phyloP scores from a whole-genome alignment of 1,139 yeast genomes.

The Kurtzmaniella quercitrusa region DNA sequence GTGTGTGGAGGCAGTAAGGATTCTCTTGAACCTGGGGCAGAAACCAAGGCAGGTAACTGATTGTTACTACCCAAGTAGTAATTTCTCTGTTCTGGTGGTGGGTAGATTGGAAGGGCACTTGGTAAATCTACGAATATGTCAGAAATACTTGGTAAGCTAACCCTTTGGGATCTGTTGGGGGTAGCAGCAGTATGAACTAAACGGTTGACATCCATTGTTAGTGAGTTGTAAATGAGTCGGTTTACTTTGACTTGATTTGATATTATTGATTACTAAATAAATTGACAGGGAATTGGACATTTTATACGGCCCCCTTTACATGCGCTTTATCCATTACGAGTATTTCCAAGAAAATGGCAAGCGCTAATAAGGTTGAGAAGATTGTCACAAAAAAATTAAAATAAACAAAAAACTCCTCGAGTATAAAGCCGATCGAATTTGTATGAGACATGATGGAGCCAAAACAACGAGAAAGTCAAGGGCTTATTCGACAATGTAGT shows the following conservation, averaged over 20 bases:
- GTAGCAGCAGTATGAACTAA: constrained; percentile 8
- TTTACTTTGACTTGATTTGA: neutral
- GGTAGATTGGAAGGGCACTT: constrained; percentile 6
- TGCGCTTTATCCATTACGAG: neutral
- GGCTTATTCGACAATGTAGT: too few relatives aligned
- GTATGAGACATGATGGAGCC: too few relatives aligned
- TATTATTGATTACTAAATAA: neutral
- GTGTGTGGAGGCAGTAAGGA: neutral
- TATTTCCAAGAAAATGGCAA: neutral
- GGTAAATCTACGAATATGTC: constrained; percentile 7
- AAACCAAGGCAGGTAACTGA: neutral
- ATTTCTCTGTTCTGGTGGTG: constrained; percentile 7
- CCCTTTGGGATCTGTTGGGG: constrained; percentile 4
- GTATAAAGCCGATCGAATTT: neutral
- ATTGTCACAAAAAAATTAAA: neutral
- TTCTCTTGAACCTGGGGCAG: neutral
- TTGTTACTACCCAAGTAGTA: constrained; percentile 5
- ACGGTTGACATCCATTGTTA: constrained; percentile 7
- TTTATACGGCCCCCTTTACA: neutral
- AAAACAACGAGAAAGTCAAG: neutral
- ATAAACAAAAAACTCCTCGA: neutral
- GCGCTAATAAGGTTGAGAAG: neutral
- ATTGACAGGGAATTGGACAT: neutral
- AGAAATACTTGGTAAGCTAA: constrained; percentile 8
- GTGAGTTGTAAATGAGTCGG: neutral